Base-by-base conservation (phyloP, 1,284 basidiomycete species). In the Pholiota adiposa region DNA sequence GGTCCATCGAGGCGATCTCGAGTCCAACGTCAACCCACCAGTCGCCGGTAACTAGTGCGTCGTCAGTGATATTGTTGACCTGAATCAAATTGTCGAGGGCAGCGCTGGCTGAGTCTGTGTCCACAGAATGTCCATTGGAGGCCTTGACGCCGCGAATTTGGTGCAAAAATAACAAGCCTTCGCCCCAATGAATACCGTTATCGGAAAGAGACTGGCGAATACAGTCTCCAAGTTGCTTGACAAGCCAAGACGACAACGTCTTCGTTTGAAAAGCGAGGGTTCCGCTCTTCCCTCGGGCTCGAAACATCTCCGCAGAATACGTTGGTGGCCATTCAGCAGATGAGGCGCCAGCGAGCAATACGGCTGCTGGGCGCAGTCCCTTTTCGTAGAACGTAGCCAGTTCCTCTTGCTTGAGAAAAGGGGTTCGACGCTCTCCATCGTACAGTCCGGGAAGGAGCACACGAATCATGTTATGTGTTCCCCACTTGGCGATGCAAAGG, bases 141-240 rank as follows among this genome's bases (percentile, higher is more conserved):
- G 65, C 44, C 51, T 74, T 74, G 1, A 69, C 51, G 0, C 73
- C 70, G 3, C 67, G 60, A 33, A 73, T 62, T 23, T 70, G 62
- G 54, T 70, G 69, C 2, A 70, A 54, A 43, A 73, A 65, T 3
- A 67, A 48, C 1, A 73, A 56, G 4, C 65, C 66, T 1, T 25
- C 21, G 1, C 59, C 67, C 70, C 68, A 73, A 0, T 43, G 5
- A 1, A 63, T n/a, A 0, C 46, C 60, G 19, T 63, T 64, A 0
- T 48, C 36, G 2, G n/a, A 19, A 2, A 73, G 63, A 0, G 51
- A 4, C 0, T n/a, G 0, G 6, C 70, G 65, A 38, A 73, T 67
- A 2, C 25, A 9, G 8, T 51, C 9, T 4, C 54, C 65, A 12
- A 74, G 61, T 6, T 33, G 9, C 0, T 6, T 12, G 19, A 70